Evolutionary conservation across 768 basidiomycete species (phyloP).

Genomic region (Termitomyces sp.): DNA sequence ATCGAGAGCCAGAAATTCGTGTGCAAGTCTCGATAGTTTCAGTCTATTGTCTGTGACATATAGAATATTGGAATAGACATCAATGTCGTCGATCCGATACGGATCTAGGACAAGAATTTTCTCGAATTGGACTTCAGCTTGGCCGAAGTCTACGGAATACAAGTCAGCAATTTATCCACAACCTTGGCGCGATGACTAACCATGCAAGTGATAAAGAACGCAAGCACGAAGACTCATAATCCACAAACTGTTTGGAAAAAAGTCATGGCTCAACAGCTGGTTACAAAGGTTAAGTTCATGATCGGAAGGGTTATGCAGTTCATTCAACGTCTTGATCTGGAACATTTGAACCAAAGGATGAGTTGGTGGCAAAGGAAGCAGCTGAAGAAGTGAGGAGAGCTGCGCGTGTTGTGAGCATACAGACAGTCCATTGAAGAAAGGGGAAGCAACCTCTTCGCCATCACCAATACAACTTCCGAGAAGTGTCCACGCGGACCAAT

Average conservation of each 20-base stretch:
- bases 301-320: slow-evolving; percentile 85
- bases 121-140: slow-evolving; percentile 83
- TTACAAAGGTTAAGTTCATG: slow-evolving; percentile 80
- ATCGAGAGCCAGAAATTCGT: slow-evolving; percentile 84
- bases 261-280: slow-evolving; percentile 60
- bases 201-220: slow-evolving; percentile 86
- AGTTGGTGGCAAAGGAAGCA: slow-evolving; percentile 39
- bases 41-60: slow-evolving; percentile 90
- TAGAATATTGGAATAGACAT: slow-evolving; percentile 93
- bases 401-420: slow-evolving; percentile 20
- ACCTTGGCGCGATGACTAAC: slow-evolving; percentile 37
- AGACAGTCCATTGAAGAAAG: slow-evolving; percentile 1
- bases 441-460: slow-evolving; percentile 67
- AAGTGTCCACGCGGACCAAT: slow-evolving; percentile 91
- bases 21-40: slow-evolving; percentile 87
- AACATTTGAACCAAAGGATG: slow-evolving; percentile 62
- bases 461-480: slow-evolving; percentile 77
- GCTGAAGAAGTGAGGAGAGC: slow-evolving; percentile 44
- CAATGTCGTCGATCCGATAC: slow-evolving; percentile 89
- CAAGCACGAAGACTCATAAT: slow-evolving; percentile 83
- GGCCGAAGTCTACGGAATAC: slow-evolving; percentile 66
- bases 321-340: slow-evolving; percentile 84
- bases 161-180: slow-evolving; percentile 2
- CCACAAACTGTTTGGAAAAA: slow-evolving; percentile 82
- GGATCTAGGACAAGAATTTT: slow-evolving; percentile 78